Percentiles rank a stretch among this genome's conserved stretches.
These are phyloP conservation scores for Hypoxylon fuscum DNA, from an alignment of 495 filamentous ascomycete genomes.

Conservation along the genomic window DNA sequence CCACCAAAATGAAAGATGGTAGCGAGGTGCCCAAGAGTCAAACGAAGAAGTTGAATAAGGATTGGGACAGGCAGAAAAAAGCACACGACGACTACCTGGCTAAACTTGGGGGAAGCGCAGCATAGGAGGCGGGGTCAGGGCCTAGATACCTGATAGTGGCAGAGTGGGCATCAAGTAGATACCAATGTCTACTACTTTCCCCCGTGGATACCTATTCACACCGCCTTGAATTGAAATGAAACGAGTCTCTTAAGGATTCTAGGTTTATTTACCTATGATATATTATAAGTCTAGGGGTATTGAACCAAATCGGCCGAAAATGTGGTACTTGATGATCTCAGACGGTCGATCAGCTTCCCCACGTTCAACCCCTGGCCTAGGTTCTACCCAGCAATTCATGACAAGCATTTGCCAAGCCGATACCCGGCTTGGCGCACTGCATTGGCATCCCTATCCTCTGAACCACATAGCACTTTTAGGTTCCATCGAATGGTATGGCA, in stretches of 20 bases:
- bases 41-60: slow-evolving; percentile 86
- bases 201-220: too few relatives aligned
- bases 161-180: slow-evolving; percentile 9
- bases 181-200: slow-evolving; percentile 19
- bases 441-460: slow-evolving; percentile 20
- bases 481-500: slow-evolving; percentile 22
- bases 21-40: slow-evolving; percentile 83
- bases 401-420: slow-evolving; percentile 48
- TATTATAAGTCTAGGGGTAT: background rate
- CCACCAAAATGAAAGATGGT: slow-evolving; percentile 77
- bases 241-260: background rate
- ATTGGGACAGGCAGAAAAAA: slow-evolving; percentile 93
- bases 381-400: slow-evolving; percentile 17
- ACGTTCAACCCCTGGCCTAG: slow-evolving; percentile 27
- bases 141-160: background rate
- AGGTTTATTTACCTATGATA: background rate
- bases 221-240: too few relatives aligned
- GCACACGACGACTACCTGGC: slow-evolving; percentile 69
- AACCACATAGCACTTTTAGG: slow-evolving; percentile 16
- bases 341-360: slow-evolving; percentile 19
- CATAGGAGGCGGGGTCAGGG: slow-evolving; percentile 5
- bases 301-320: background rate
- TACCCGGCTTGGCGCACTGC: slow-evolving; percentile 37
- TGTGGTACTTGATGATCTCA: slow-evolving; percentile 8
- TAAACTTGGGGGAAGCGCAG: slow-evolving; percentile 55